Percentiles rank a stretch among this genome's conserved stretches.
These are phyloP conservation scores for Cynara cardunculus DNA, from an alignment of 129 eudicot species.

Conservation along the genomic window DNA sequence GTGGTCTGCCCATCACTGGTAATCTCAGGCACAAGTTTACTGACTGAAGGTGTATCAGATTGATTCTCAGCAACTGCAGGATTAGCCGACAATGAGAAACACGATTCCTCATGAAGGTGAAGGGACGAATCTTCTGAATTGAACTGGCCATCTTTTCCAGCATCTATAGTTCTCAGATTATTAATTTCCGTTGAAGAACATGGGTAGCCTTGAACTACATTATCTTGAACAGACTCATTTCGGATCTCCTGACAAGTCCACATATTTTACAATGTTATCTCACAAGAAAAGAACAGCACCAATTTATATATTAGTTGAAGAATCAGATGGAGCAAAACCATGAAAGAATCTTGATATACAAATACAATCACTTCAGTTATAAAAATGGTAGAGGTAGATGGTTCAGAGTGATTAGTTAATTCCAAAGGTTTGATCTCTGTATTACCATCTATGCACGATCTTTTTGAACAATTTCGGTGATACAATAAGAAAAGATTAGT, in stretches of 20 bases:
- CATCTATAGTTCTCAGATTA: constrained; percentile 12
- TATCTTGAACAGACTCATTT: constrained; percentile 24
- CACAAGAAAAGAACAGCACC: too few species aligned
- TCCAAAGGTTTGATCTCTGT: too few species aligned
- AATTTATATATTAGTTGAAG: too few species aligned
- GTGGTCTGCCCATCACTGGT: background rate
- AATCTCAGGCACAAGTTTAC: background rate
- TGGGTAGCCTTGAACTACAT: constrained; percentile 10
- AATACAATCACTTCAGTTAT: too few species aligned
- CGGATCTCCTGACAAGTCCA: constrained; percentile 29
- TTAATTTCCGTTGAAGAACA: constrained; percentile 5
- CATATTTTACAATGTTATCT: background rate
- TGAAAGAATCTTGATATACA: too few species aligned
- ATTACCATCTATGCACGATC: too few species aligned
- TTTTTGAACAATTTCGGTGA: too few species aligned
- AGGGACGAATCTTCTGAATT: background rate
- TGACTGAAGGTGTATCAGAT: constrained; percentile 3
- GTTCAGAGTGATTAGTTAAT: too few species aligned
- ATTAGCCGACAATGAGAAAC: background rate
- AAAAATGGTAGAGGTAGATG: too few species aligned
- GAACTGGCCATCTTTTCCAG: constrained; percentile 5
- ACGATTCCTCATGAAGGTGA: constrained; percentile 16
- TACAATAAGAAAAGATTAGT: too few species aligned
- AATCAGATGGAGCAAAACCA: too few species aligned
- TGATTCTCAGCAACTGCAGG: constrained; percentile 9